Conservation (phyloP, 2,329 filamentous ascomycete genomes). For the Talaromyces albobiverticillius region DNA sequence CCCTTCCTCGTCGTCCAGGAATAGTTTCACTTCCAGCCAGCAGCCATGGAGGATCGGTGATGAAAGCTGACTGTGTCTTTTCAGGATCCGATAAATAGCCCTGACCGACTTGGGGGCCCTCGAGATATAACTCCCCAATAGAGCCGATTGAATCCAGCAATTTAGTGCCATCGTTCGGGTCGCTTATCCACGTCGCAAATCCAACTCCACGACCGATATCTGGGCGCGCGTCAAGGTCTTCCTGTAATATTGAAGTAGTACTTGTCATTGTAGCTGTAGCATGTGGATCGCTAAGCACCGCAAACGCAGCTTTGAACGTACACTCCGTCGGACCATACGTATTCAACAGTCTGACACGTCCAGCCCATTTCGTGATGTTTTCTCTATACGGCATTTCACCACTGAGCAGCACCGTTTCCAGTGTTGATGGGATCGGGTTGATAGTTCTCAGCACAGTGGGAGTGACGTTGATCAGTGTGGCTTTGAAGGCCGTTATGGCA, state of each 20-base stretch:
- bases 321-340: conserved; percentile 5
- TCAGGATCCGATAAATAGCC: conserved; percentile 77
- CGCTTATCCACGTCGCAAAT: conserved; percentile 3
- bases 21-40: conserved; percentile 31
- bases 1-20: conserved; percentile 42
- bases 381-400: conserved; percentile 9
- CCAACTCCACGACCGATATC: conserved; percentile 7
- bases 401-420: conserved; percentile 4
- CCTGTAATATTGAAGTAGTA: neutral
- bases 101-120: conserved; percentile 76
- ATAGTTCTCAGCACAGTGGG: conserved; percentile 3
- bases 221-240: neutral
- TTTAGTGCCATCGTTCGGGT: conserved; percentile 26
- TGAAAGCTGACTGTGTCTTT: conserved; percentile 70
- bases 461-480: conserved; percentile 5
- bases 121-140: conserved; percentile 79
- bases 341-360: neutral
- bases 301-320: conserved; percentile 5
- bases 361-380: conserved; percentile 3
- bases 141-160: conserved; percentile 69
- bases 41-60: conserved; percentile 57
- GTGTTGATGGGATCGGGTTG: neutral
- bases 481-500: neutral
- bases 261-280: neutral
- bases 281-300: neutral